These are phyloP conservation scores for Aspergillus ibericus DNA, from an alignment of 2,329 filamentous ascomycete species.

Conservation along the genomic window DNA sequence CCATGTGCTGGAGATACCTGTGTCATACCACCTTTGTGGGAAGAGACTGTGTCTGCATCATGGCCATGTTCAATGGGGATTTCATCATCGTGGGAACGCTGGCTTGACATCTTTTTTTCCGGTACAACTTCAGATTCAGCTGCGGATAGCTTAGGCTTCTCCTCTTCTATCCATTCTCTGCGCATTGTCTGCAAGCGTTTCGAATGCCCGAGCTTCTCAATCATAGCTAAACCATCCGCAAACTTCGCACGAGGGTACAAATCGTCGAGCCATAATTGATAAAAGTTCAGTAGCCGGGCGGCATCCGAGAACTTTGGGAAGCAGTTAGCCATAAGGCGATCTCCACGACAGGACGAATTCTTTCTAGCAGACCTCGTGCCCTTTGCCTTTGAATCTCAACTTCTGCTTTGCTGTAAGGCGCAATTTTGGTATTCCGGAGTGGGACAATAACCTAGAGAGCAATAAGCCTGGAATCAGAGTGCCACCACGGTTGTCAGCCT, in stretches of 20 bases:
- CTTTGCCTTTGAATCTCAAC: conserved; percentile 85
- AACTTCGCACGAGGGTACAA: conserved; percentile 94
- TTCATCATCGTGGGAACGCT: not conserved
- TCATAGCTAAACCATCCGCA: conserved; percentile 80
- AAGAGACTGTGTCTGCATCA: not conserved
- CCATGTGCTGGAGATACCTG: not conserved
- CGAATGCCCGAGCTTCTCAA: conserved; percentile 90
- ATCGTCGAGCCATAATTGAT: conserved; percentile 96
- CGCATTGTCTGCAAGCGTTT: conserved; percentile 73
- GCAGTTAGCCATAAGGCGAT: not conserved
- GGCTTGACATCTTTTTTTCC: not conserved
- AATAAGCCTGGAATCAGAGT: not conserved
- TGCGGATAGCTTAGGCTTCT: conserved; percentile 33
- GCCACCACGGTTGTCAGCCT: conserved; percentile 4
- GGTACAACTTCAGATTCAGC: conserved; percentile 4
- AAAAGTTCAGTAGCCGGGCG: conserved; percentile 77
- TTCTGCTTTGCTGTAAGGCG: conserved; percentile 67
- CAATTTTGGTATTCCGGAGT: conserved; percentile 79
- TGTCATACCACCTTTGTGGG: not conserved
- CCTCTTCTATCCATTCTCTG: conserved; percentile 80
- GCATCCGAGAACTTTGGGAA: conserved; percentile 74
- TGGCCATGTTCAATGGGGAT: not conserved
- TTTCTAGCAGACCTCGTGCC: conserved; percentile 69
- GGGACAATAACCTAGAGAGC: conserved; percentile 69
- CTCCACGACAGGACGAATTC: not conserved